Evolutionary conservation across 1,284 basidiomycete genomes (phyloP).

Genomic region (Puccinia coronata): DNA sequence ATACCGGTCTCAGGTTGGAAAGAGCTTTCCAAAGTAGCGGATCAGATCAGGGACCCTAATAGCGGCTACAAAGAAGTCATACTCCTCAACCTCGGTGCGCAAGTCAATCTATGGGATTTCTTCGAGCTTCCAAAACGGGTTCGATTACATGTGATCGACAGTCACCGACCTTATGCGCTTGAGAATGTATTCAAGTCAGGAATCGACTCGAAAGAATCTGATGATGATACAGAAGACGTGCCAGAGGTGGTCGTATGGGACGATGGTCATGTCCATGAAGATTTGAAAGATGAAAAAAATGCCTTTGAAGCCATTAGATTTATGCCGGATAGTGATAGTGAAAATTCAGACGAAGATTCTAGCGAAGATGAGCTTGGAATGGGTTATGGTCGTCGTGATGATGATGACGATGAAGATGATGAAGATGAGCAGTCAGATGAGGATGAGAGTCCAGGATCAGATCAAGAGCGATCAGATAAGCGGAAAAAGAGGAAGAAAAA

Average conservation of each 20-base stretch:
- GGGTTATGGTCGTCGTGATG: slow-evolving; percentile 9
- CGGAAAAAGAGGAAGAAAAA: background rate
- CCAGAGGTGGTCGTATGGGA: slow-evolving; percentile 41
- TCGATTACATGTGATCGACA: slow-evolving; percentile 89
- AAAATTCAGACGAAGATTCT: slow-evolving; percentile 20
- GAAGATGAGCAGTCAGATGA: slow-evolving; percentile 11
- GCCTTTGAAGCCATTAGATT: slow-evolving; percentile 35
- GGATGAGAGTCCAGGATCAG: background rate
- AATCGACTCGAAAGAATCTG: background rate
- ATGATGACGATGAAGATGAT: slow-evolving; percentile 19
- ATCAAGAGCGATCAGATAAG: slow-evolving; percentile 3
- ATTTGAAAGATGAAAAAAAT: slow-evolving; percentile 17
- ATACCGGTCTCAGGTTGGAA: slow-evolving; percentile 44
- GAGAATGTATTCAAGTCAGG: slow-evolving; percentile 75
- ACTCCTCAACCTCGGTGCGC: slow-evolving; percentile 86
- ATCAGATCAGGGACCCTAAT: slow-evolving; percentile 24
- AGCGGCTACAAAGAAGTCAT: slow-evolving; percentile 64
- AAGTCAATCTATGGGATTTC: slow-evolving; percentile 74
- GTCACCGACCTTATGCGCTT: slow-evolving; percentile 85
- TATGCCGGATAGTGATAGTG: slow-evolving; percentile 32
- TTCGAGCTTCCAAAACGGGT: slow-evolving; percentile 59
- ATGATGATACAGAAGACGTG: background rate
- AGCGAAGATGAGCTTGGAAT: slow-evolving; percentile 42
- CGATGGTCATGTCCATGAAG: slow-evolving; percentile 29
- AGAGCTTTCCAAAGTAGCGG: slow-evolving; percentile 31